A percentile compares a stretch with the other conserved stretches of the same genome.
Evolutionary conservation across 2,329 filamentous ascomycete species (phyloP).

Genomic region (Colletotrichum siamense): DNA sequence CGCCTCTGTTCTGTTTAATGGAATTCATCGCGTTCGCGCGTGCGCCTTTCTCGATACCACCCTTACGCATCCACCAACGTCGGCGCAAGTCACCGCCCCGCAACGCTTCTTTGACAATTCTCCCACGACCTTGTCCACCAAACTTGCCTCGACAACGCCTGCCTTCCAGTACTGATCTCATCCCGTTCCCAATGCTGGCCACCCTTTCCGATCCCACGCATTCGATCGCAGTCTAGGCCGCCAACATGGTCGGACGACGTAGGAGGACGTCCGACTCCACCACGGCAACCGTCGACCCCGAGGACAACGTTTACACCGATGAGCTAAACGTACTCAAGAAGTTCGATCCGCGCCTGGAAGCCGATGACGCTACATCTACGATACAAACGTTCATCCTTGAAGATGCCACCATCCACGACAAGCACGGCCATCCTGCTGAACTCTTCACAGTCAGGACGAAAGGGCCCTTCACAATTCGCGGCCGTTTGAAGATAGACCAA

Average conservation of each 20-base stretch:
- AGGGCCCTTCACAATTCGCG: conserved; percentile 67
- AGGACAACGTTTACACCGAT: conserved; percentile 32
- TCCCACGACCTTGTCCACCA: not conserved
- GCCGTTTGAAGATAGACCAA: conserved; percentile 51
- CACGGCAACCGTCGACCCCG: conserved; percentile 45
- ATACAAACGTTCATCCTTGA: conserved; percentile 21
- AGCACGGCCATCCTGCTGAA: conserved; percentile 60
- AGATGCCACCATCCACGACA: conserved; percentile 63
- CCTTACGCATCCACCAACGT: not conserved
- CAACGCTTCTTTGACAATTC: not conserved
- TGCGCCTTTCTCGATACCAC: not conserved
- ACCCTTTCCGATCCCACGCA: too few relatives aligned
- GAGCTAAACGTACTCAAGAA: conserved; percentile 41
- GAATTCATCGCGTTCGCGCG: conserved; percentile 9
- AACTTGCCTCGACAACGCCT: not conserved
- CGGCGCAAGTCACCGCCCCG: not conserved
- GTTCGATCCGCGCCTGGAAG: not conserved
- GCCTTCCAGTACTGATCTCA: not conserved
- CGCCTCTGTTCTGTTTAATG: conserved; percentile 12
- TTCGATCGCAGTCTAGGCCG: not conserved
- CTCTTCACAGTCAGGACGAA: conserved; percentile 65
- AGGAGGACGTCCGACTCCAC: conserved; percentile 51
- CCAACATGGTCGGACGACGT: conserved; percentile 41
- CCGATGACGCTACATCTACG: not conserved
- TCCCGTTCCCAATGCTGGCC: not conserved